phyloP scores from a whole-genome alignment of 345 rosid species.

The Dovyalis caffra region DNA sequence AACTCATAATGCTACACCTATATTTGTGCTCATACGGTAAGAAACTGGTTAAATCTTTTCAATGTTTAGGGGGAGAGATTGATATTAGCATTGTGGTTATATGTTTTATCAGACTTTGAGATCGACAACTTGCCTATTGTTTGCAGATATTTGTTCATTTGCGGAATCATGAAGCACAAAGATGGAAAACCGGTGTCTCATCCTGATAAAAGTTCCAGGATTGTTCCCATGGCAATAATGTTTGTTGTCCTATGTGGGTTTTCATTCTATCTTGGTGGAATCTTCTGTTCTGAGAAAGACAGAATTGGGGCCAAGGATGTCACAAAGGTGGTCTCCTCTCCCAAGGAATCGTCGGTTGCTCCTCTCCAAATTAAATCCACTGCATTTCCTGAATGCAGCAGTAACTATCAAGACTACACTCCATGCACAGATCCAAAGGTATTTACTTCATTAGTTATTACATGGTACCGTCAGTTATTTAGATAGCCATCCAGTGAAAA shows the following conservation, averaged over 20 bases:
- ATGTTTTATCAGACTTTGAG: not conserved
- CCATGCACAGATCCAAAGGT: conserved; percentile 99
- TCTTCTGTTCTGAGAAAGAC: conserved; percentile 61
- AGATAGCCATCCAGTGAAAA: no score
- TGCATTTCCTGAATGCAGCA: conserved; percentile 76
- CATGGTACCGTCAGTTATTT: not conserved
- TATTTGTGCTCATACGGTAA: not conserved
- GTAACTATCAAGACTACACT: conserved; percentile 86
- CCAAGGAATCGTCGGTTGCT: conserved; percentile 39
- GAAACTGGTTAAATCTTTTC: not conserved
- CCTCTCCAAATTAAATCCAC: conserved; percentile 58
- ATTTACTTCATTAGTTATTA: not conserved
- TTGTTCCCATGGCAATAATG: conserved; percentile 46
- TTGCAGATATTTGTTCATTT: conserved; percentile 33
- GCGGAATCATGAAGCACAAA: conserved; percentile 68
- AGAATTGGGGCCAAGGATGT: conserved; percentile 30
- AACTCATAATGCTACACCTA: not conserved
- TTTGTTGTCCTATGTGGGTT: conserved; percentile 62
- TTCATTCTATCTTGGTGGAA: conserved; percentile 90
- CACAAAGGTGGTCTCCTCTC: conserved; percentile 43
- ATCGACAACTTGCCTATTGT: not conserved
- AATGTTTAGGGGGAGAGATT: not conserved
- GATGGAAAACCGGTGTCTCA: conserved; percentile 64
- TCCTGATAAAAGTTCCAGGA: conserved; percentile 48
- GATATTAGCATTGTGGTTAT: not conserved